phyloP scores from a whole-genome alignment of 148 eudicot species.

The Pouteria glomerata region DNA sequence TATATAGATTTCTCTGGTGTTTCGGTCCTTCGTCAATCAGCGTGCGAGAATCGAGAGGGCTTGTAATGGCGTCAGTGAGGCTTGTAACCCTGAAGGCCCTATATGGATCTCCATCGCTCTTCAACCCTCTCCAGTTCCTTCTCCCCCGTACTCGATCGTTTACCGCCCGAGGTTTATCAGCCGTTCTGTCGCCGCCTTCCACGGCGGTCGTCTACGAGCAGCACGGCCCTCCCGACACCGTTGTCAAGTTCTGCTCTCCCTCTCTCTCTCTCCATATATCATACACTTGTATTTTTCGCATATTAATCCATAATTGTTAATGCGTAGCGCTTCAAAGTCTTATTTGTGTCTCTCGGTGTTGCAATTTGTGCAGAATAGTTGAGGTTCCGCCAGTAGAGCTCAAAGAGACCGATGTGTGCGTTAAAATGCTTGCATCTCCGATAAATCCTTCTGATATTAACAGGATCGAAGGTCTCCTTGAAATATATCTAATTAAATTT shows the following conservation, averaged over 20 bases:
- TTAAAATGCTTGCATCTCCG: slow-evolving; percentile 86
- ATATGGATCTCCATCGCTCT: slow-evolving; percentile 11
- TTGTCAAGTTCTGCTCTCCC: slow-evolving; percentile 38
- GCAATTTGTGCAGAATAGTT: slow-evolving; percentile 42
- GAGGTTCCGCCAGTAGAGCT: slow-evolving; percentile 65
- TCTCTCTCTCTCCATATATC: slow-evolving; percentile 3
- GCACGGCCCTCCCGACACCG: slow-evolving; percentile 72
- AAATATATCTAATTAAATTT: background rate
- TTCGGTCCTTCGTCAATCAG: no score
- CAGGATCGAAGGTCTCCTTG: slow-evolving; percentile 62
- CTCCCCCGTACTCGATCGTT: slow-evolving; percentile 11
- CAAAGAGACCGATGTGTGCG: slow-evolving; percentile 72
- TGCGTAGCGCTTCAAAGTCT: background rate
- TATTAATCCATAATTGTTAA: background rate
- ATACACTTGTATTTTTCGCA: background rate
- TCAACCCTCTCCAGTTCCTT: background rate
- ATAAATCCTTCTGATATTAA: slow-evolving; percentile 95
- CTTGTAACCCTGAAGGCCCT: slow-evolving; percentile 19
- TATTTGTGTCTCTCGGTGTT: background rate
- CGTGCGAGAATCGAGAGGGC: no score
- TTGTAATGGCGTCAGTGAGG: slow-evolving; percentile 35
- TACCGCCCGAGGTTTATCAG: slow-evolving; percentile 46
- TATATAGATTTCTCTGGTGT: no score
- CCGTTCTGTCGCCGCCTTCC: slow-evolving; percentile 76
- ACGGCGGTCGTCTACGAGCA: slow-evolving; percentile 68